A percentile compares a stretch with the other conserved stretches of the same genome.
Conservation (phyloP, 176 grass and related monocot genomes). For the sorghum (Sorghum bicolor) region DNA sequence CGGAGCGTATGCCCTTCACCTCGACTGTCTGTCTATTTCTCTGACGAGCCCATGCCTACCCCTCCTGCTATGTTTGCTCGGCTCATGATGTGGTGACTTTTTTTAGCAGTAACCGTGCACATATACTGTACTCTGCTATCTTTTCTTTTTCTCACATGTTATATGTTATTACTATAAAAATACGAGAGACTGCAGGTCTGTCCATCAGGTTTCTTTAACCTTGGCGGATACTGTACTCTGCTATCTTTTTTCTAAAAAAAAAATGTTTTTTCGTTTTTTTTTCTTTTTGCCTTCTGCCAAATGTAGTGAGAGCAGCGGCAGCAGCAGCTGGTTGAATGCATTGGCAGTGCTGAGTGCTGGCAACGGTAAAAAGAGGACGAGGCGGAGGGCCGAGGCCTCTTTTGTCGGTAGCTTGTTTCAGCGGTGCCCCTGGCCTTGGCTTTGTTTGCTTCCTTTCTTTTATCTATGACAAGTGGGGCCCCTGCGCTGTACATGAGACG, state of each 20-base stretch:
- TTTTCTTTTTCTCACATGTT: neutral
- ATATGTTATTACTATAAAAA: too few species aligned
- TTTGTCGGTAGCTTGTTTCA: conserved; percentile 16
- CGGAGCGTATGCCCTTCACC: too few species aligned
- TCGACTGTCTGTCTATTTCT: too few species aligned
- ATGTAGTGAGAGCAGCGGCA: neutral
- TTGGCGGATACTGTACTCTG: neutral
- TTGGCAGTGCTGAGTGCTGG: neutral
- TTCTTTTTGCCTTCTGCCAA: neutral
- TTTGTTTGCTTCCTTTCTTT: neutral
- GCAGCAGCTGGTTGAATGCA: neutral
- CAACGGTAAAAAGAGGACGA: conserved; percentile 23
- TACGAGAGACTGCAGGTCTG: neutral
- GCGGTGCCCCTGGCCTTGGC: neutral
- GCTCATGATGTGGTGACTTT: neutral
- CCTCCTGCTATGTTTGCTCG: neutral
- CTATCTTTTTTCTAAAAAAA: neutral
- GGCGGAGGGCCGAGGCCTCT: neutral
- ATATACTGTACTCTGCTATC: too few species aligned
- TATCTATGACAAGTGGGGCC: neutral
- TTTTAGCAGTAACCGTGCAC: neutral
- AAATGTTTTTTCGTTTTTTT: neutral
- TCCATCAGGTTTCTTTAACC: neutral
- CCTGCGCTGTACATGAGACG: neutral
- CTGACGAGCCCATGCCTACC: neutral